A percentile compares a stretch with the other conserved stretches of the same genome.
Evolutionary conservation across 208 protist species (phyloP).

Genomic region (Acanthamoeba divionensis): DNA sequence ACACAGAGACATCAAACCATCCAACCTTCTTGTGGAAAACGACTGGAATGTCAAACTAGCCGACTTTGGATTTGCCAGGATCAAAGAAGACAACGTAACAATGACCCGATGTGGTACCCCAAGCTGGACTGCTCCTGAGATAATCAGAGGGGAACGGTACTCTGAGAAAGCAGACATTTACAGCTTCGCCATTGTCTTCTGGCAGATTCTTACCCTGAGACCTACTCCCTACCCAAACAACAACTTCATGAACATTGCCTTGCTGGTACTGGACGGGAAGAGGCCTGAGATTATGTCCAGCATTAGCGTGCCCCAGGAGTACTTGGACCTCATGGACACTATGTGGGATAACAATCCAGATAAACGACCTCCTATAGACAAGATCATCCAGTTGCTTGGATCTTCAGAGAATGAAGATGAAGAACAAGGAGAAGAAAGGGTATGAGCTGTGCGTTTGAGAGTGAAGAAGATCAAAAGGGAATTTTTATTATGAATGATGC

Average conservation of each 20-base stretch:
- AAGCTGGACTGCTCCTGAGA: slow-evolving; percentile 1
- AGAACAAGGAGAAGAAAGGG: no score
- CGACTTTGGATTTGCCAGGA: not conserved
- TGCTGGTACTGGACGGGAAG: not conserved
- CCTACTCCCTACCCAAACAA: not conserved
- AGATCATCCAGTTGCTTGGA: no score
- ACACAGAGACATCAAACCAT: not conserved
- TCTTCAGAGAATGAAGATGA: no score
- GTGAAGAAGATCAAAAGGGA: no score
- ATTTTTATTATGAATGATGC: no score
- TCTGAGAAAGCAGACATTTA: not conserved
- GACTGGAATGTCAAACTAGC: not conserved
- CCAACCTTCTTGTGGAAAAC: not conserved
- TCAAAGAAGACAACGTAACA: not conserved
- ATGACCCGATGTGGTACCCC: not conserved
- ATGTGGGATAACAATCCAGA: no score
- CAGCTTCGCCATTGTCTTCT: not conserved
- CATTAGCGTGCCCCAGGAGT: no score
- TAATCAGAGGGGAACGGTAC: not conserved
- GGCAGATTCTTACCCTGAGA: not conserved
- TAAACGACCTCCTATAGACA: no score
- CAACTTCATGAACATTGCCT: not conserved
- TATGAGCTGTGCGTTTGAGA: no score
- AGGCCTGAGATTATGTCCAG: no score
- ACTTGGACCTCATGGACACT: no score